A percentile compares a stretch with the other conserved stretches of the same genome.
Evolutionary conservation across 208 protist species (phyloP).

Genomic region (Tritrichomonas foetus): DNA sequence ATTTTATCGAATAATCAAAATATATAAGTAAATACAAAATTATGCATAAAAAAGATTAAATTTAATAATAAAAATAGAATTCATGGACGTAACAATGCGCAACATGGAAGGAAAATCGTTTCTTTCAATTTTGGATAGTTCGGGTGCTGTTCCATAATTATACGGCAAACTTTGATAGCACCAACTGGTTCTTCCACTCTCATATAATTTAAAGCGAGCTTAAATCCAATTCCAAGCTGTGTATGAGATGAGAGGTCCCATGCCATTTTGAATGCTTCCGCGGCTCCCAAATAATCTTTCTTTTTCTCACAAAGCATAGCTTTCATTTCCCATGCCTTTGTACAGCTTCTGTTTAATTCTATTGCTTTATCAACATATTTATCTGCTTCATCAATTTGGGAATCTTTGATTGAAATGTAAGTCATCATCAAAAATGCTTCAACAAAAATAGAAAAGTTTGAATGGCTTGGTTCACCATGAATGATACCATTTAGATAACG

Average conservation of each 20-base stretch:
- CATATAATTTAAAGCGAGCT: slow-evolving; percentile 19
- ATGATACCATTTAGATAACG: background rate
- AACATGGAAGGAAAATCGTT: background rate
- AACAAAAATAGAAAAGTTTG: background rate
- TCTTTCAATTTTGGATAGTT: slow-evolving; percentile 10
- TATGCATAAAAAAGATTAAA: too few relatives aligned
- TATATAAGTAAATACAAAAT: too few relatives aligned
- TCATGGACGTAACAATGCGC: background rate
- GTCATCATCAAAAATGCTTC: slow-evolving; percentile 22
- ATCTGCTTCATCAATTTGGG: background rate
- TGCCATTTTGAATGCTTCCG: background rate
- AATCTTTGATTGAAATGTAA: background rate
- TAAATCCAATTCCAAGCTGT: background rate
- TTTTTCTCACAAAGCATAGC: background rate
- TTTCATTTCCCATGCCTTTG: slow-evolving; percentile 10
- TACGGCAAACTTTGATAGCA: background rate
- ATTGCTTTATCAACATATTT: background rate
- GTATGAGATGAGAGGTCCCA: background rate
- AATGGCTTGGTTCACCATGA: background rate
- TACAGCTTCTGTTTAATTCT: background rate
- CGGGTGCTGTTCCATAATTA: background rate
- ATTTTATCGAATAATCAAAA: too few relatives aligned
- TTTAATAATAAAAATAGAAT: too few relatives aligned
- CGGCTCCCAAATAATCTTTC: background rate
- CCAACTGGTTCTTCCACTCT: background rate